phyloP scores from a whole-genome alignment of 176 grass and related monocot genomes.

The Saccharum spontaneum region DNA sequence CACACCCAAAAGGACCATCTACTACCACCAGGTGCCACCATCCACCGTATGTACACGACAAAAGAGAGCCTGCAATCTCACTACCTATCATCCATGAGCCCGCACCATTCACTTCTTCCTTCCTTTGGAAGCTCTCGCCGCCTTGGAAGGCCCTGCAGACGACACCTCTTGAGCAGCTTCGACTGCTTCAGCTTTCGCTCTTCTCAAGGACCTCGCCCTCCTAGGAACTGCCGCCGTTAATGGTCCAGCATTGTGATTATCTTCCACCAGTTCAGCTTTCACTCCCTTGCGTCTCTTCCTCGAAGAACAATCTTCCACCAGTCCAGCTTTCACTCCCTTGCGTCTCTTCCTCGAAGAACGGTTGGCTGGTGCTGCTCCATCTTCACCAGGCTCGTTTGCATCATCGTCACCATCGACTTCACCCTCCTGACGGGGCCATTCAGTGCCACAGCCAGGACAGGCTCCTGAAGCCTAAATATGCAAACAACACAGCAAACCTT shows the following conservation, averaged over 20 bases:
- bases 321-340: neutral
- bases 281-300: neutral
- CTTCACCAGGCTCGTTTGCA: neutral
- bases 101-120: conserved; percentile 11
- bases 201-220: conserved; percentile 19
- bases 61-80: neutral
- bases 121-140: conserved; percentile 12
- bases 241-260: neutral
- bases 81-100: neutral
- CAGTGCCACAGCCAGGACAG: neutral
- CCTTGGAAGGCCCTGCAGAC: conserved; percentile 23
- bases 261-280: neutral
- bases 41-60: conserved; percentile 28
- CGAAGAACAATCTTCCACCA: neutral
- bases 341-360: neutral
- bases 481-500: neutral
- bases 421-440: neutral
- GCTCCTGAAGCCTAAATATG: neutral
- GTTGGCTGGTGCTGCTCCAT: neutral
- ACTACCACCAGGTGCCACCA: neutral
- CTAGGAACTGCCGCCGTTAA: neutral
- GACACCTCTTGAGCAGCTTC: neutral
- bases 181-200: conserved; percentile 33
- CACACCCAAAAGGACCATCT: conserved; percentile 20
- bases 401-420: neutral